Conservation (phyloP, 257 asterid genomes). For the Penstemon newberryi region DNA sequence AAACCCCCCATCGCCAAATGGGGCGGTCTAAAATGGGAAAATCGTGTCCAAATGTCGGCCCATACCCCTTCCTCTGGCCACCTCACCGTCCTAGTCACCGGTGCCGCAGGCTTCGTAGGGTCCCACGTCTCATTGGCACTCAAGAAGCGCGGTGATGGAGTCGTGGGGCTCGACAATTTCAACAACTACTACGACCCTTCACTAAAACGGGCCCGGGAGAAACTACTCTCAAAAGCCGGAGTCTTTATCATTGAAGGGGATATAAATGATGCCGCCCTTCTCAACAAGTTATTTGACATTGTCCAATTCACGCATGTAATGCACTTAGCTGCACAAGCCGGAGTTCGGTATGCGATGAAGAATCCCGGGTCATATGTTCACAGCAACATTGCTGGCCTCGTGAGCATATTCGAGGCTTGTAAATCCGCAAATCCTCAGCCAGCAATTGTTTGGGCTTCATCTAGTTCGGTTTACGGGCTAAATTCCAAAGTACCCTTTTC, state of each 20-base stretch:
- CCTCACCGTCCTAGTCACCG: constrained; percentile 39
- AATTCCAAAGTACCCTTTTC: constrained; percentile 42
- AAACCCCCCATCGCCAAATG: constrained; percentile 19
- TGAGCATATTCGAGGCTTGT: constrained; percentile 46
- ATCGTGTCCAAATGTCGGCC: constrained; percentile 28
- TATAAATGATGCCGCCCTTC: constrained; percentile 29
- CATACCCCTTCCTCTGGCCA: constrained; percentile 22
- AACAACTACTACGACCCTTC: constrained; percentile 45
- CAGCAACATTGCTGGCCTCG: constrained; percentile 50
- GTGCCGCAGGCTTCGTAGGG: constrained; percentile 56
- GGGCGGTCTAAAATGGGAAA: constrained; percentile 41
- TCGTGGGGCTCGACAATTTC: constrained; percentile 47
- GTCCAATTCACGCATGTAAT: constrained; percentile 44
- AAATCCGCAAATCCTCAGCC: constrained; percentile 47
- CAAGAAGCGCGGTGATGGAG: constrained; percentile 45
- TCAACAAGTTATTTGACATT: constrained; percentile 31
- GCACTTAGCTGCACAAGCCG: constrained; percentile 55
- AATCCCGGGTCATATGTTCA: constrained; percentile 46
- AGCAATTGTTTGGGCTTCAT: constrained; percentile 46
- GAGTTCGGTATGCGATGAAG: constrained; percentile 49
- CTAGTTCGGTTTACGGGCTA: constrained; percentile 51
- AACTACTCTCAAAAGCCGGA: constrained; percentile 23
- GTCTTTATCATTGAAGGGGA: constrained; percentile 39
- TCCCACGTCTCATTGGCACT: constrained; percentile 45
- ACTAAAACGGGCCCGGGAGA: constrained; percentile 42